Evolutionary conservation across 495 filamentous ascomycete species (phyloP).

Genomic region (Penicillium silybi): DNA sequence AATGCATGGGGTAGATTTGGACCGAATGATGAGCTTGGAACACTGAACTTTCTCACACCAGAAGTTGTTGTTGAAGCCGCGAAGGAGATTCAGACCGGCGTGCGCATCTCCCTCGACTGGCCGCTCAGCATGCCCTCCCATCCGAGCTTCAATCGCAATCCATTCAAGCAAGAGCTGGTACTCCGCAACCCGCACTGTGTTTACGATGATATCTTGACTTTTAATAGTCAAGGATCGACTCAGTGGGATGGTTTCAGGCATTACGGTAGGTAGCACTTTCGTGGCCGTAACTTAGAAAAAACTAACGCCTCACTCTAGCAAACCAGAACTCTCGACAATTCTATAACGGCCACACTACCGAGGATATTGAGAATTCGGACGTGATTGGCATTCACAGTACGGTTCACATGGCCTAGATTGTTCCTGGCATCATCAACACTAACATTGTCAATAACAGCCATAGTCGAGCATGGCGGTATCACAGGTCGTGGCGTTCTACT

Average conservation of each 20-base stretch:
- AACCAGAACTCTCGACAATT: constrained; percentile 50
- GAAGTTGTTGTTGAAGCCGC: constrained; percentile 45
- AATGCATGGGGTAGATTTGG: constrained; percentile 54
- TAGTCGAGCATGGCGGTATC: constrained; percentile 30
- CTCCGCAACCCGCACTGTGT: constrained; percentile 34
- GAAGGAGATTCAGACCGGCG: constrained; percentile 50
- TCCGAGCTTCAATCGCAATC: constrained; percentile 33
- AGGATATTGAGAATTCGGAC: constrained; percentile 49
- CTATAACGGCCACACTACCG: constrained; percentile 56
- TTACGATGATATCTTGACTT: constrained; percentile 54
- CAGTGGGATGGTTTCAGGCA: constrained; percentile 55
- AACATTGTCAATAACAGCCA: constrained; percentile 9
- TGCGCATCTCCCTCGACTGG: constrained; percentile 49
- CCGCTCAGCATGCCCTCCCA: constrained; percentile 33
- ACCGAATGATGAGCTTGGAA: constrained; percentile 45
- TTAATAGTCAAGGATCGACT: constrained; percentile 43
- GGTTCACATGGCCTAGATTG: neutral
- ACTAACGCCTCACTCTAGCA: constrained; percentile 10
- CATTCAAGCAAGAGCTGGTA: constrained; percentile 36
- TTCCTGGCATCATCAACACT: neutral
- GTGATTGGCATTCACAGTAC: constrained; percentile 37
- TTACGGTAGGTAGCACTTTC: constrained; percentile 28
- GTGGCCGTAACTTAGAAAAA: neutral
- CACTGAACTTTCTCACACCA: constrained; percentile 49
- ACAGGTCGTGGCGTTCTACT: constrained; percentile 50